Evolutionary conservation across 306 rosid species (phyloP).

Genomic region (Biancaea sappan): DNA sequence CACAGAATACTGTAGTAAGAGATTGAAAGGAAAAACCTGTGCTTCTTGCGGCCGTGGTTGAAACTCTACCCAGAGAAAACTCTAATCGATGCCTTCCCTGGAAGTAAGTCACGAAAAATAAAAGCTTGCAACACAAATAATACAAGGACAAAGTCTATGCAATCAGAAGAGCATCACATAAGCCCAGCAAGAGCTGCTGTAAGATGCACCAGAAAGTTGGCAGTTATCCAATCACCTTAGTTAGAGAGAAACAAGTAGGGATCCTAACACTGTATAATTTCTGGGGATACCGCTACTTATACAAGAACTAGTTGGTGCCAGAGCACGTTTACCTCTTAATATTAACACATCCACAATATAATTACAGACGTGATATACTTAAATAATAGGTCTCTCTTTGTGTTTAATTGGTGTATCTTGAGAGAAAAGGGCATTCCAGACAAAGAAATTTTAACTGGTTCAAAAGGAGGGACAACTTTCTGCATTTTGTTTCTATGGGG

Average conservation of each 20-base stretch:
- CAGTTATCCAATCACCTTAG: neutral
- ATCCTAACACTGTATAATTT: neutral
- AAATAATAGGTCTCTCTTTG: neutral
- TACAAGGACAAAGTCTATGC: neutral
- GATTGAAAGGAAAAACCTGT: constrained; percentile 53
- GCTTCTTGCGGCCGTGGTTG: constrained; percentile 33
- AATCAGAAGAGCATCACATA: neutral
- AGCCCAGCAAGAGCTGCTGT: neutral
- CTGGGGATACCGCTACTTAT: neutral
- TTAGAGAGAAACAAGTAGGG: neutral
- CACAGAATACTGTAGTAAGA: neutral
- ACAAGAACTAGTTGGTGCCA: neutral
- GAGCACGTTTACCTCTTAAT: neutral
- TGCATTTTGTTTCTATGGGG: neutral
- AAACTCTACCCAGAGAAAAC: constrained; percentile 33
- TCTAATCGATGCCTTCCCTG: constrained; percentile 35
- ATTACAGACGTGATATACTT: neutral
- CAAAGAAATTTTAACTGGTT: neutral
- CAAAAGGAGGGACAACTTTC: neutral
- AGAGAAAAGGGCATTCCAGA: neutral
- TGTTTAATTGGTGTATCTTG: neutral
- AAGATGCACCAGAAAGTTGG: neutral
- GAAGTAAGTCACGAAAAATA: neutral
- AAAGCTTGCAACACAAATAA: neutral
- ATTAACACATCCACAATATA: neutral